Evolutionary conservation across 352 stramenopile species (phyloP).

Genomic region (Phytophthora podocarpi): DNA sequence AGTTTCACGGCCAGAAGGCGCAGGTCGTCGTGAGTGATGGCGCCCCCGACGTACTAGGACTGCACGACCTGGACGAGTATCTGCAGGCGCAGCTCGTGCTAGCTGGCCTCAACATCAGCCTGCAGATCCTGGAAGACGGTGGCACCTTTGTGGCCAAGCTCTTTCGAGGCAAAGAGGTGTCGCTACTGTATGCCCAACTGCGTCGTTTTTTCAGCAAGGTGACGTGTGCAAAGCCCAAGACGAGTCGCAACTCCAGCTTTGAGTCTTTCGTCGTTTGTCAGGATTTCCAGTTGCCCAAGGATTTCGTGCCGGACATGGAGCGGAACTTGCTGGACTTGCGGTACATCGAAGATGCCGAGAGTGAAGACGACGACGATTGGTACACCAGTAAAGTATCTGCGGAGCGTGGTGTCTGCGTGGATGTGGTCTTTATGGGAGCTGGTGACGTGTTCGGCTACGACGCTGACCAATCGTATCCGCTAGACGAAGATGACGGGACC

Average conservation of each 20-base stretch:
- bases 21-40: conserved; percentile 99
- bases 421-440: conserved; percentile 74
- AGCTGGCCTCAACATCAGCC: conserved; percentile 78
- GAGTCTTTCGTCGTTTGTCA: conserved; percentile 85
- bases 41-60: conserved; percentile 95
- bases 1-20: conserved; percentile 82
- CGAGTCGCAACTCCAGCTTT: conserved; percentile 85
- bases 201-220: conserved; percentile 72
- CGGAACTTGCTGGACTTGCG: conserved; percentile 71
- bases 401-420: conserved; percentile 53
- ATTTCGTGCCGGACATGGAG: conserved; percentile 68
- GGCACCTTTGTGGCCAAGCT: conserved; percentile 88
- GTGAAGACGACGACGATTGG: conserved; percentile 34
- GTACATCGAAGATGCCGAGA: conserved; percentile 56
- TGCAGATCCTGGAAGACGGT: conserved; percentile 71
- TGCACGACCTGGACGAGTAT: conserved; percentile 86
- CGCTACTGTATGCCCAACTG: conserved; percentile 75
- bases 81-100: conserved; percentile 83
- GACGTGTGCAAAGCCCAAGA: conserved; percentile 85
- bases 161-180: conserved; percentile 84
- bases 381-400: conserved; percentile 39
- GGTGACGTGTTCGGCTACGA: conserved; percentile 84
- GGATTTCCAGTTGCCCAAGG: conserved; percentile 55
- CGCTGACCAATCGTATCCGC: conserved; percentile 83
- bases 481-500: conserved; percentile 44